Conservation (phyloP, 2,329 filamentous ascomycete species). For the Fonsecaea pedrosoi region DNA sequence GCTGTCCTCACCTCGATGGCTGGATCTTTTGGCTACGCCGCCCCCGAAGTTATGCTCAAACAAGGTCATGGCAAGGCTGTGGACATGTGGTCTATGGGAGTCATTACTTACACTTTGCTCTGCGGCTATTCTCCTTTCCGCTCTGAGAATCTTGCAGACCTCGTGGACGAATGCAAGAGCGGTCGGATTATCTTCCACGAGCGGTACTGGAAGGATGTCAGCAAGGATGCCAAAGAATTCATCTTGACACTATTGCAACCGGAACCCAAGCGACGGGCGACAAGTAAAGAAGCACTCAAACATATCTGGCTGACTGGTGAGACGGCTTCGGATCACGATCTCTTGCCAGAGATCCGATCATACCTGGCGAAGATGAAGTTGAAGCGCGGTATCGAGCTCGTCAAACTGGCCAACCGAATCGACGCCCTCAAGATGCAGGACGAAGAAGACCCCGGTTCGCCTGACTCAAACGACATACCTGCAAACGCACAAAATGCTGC, state of each 20-base stretch:
- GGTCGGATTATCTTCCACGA: conserved; percentile 92
- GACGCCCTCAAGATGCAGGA: conserved; percentile 92
- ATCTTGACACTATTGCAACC: conserved; percentile 82
- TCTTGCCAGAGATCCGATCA: conserved; percentile 94
- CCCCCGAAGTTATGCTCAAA: conserved; percentile 98
- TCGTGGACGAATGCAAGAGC: conserved; percentile 91
- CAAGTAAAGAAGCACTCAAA: conserved; percentile 78
- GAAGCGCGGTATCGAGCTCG: conserved; percentile 90
- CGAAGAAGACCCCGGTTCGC: conserved; percentile 73
- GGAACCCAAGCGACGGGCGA: conserved; percentile 75
- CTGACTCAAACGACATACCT: conserved; percentile 65
- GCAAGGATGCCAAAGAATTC: conserved; percentile 92
- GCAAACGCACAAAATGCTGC: conserved; percentile 68
- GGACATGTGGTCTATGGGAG: conserved; percentile 98
- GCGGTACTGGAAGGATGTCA: conserved; percentile 98
- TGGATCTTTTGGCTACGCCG: conserved; percentile 96
- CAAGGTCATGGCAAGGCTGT: conserved; percentile 96
- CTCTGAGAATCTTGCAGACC: conserved; percentile 87
- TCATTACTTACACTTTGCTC: conserved; percentile 97
- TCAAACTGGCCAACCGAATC: conserved; percentile 95
- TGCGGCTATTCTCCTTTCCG: conserved; percentile 99
- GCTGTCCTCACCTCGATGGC: conserved; percentile 98
- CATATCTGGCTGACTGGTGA: conserved; percentile 91
- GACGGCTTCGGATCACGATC: conserved; percentile 92
- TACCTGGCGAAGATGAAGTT: conserved; percentile 92